A percentile compares a stretch with the other conserved stretches of the same genome.
Evolutionary conservation across 2,329 filamentous ascomycete species (phyloP).

Genomic region (Epichloe uncinata): DNA sequence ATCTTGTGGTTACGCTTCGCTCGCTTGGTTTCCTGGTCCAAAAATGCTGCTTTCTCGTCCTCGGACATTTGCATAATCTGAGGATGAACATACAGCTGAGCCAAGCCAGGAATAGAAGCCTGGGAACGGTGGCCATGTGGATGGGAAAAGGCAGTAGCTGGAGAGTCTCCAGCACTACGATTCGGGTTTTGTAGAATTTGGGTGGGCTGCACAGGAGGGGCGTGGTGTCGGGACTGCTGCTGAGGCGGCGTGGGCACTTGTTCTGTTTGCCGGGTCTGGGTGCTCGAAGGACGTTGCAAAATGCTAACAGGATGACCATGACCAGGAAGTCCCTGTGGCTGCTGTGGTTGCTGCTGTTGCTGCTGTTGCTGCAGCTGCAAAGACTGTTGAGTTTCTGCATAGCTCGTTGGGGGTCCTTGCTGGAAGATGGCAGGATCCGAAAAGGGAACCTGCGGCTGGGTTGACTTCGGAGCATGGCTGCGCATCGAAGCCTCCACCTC

Average conservation of each 20-base stretch:
- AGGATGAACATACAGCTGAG: slow-evolving; percentile 22
- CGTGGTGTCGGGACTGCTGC: slow-evolving; percentile 18
- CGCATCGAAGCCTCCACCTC: slow-evolving; percentile 94
- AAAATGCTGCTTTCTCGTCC: slow-evolving; percentile 68
- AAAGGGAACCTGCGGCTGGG: slow-evolving; percentile 20
- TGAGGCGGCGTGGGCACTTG: slow-evolving; percentile 14
- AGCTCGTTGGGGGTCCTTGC: slow-evolving; percentile 13
- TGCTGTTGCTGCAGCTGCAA: slow-evolving; percentile 14
- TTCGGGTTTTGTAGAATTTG: slow-evolving; percentile 75
- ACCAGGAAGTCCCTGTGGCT: slow-evolving; percentile 17
- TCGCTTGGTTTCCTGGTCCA: slow-evolving; percentile 85
- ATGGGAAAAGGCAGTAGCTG: slow-evolving; percentile 19
- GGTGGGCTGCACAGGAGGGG: slow-evolving; percentile 42
- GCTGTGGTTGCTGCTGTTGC: slow-evolving; percentile 16
- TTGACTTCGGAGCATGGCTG: slow-evolving; percentile 45
- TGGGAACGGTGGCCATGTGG: slow-evolving; percentile 33
- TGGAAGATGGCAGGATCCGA: slow-evolving; percentile 18
- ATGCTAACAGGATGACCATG: slow-evolving; percentile 41
- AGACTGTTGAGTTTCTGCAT: slow-evolving; percentile 11
- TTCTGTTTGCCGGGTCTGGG: slow-evolving; percentile 16
- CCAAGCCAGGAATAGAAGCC: slow-evolving; percentile 31
- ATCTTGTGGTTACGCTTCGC: slow-evolving; percentile 99
- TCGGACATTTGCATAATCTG: slow-evolving; percentile 60
- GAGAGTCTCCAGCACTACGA: slow-evolving; percentile 39
- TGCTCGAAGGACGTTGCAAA: slow-evolving; percentile 38